Conservation (phyloP, 192 early-diverging fungal species). For the Gamsiella multidivaricata region DNA sequence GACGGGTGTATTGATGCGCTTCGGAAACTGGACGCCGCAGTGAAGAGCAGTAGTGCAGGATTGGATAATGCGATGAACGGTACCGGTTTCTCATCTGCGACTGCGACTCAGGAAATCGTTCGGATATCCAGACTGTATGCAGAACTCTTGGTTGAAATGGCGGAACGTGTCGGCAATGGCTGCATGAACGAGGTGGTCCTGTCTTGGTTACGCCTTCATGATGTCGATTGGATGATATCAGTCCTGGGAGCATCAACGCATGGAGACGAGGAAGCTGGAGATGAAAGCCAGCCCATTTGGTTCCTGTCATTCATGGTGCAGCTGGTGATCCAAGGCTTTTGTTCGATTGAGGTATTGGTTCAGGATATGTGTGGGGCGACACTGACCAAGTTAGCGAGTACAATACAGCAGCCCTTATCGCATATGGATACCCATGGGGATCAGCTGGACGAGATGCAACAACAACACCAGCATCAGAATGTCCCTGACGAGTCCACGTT, state of each 20-base stretch:
- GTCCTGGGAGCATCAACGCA: slow-evolving; percentile 4
- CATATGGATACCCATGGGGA: slow-evolving; percentile 1
- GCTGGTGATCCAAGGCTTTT: slow-evolving; percentile 42
- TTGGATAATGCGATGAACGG: neutral
- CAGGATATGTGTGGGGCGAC: slow-evolving; percentile 38
- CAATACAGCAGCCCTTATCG: slow-evolving; percentile 9
- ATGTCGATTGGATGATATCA: slow-evolving; percentile 37
- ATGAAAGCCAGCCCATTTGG: slow-evolving; percentile 20
- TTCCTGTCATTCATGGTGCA: slow-evolving; percentile 46
- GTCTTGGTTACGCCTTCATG: slow-evolving; percentile 35
- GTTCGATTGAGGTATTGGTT: slow-evolving; percentile 36
- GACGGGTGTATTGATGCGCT: slow-evolving; percentile 31
- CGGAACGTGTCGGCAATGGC: slow-evolving; percentile 35
- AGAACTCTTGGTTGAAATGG: slow-evolving; percentile 39
- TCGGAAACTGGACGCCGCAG: slow-evolving; percentile 16
- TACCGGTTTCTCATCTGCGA: neutral
- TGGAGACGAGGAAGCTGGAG: neutral
- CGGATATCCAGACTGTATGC: slow-evolving; percentile 22
- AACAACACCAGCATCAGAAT: neutral
- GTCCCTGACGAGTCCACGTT: slow-evolving; percentile 14
- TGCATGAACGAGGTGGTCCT: slow-evolving; percentile 36
- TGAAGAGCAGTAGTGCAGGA: neutral
- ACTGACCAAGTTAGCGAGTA: slow-evolving; percentile 24
- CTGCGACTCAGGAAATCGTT: slow-evolving; percentile 12
- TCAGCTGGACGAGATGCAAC: slow-evolving; percentile 9